These are phyloP conservation scores for Gossypium raimondii DNA, from an alignment of 345 rosid genomes.

Conservation along the genomic window DNA sequence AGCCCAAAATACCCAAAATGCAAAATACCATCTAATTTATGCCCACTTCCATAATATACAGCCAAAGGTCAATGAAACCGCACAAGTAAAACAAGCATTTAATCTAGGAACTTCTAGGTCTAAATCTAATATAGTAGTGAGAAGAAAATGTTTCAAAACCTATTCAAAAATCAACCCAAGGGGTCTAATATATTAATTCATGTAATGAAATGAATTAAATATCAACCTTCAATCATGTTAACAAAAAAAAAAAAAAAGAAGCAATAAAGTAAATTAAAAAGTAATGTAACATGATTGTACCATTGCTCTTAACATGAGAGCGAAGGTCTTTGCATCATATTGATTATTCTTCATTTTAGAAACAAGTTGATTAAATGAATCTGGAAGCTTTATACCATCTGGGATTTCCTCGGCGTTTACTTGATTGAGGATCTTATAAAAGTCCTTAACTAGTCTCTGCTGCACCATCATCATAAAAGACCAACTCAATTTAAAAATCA, in stretches of 20 bases:
- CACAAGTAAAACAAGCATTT: not conserved
- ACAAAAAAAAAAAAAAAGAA: not conserved
- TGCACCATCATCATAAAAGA: conserved; percentile 27
- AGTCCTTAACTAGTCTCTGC: conserved; percentile 87
- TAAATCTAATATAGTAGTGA: not conserved
- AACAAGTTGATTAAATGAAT: conserved; percentile 80
- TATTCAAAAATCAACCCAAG: not conserved
- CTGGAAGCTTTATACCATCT: conserved; percentile 76
- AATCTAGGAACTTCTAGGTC: not conserved
- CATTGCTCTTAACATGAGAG: conserved; percentile 78
- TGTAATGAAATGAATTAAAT: not conserved
- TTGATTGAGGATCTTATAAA: conserved; percentile 77
- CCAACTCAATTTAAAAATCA: conserved; percentile 24
- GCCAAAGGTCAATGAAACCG: not conserved
- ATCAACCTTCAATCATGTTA: not conserved
- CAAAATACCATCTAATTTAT: not conserved
- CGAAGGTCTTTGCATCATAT: conserved; percentile 87
- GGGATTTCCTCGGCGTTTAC: conserved; percentile 80
- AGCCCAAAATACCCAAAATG: not conserved
- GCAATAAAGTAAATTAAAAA: not conserved
- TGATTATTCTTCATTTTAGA: conserved; percentile 79
- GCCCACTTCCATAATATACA: not conserved
- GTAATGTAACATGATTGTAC: conserved; percentile 33
- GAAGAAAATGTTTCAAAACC: not conserved
- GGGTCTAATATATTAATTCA: not conserved